Evolutionary conservation across 495 filamentous ascomycete species (phyloP).

Genomic region (Xanthoparmelia taractica): DNA sequence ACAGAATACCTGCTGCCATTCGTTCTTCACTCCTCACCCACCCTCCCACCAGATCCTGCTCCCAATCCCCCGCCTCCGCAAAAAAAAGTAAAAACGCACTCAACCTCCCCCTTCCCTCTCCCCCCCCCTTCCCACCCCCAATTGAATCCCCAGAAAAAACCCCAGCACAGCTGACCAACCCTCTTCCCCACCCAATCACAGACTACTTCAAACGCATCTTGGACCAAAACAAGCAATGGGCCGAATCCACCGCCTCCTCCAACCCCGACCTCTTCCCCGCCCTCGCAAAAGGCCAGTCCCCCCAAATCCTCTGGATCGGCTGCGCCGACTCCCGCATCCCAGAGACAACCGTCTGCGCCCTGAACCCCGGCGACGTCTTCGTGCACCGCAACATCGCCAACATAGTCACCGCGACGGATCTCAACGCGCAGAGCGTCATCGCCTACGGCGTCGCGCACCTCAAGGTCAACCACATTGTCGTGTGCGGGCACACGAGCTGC

Average conservation of each 20-base stretch:
- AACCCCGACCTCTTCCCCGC: constrained; percentile 67
- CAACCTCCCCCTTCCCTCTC: background rate
- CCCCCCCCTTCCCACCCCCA: background rate
- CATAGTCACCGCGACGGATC: constrained; percentile 67
- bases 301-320: constrained; percentile 82
- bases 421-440: constrained; percentile 70
- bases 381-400: constrained; percentile 95
- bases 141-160: too few relatives aligned
- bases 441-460: constrained; percentile 71
- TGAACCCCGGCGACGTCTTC: constrained; percentile 84
- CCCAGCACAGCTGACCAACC: background rate
- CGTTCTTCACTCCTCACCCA: constrained; percentile 7
- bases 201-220: constrained; percentile 49
- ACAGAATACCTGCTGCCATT: constrained; percentile 9
- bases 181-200: constrained; percentile 23
- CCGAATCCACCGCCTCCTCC: constrained; percentile 52
- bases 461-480: constrained; percentile 72
- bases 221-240: constrained; percentile 65
- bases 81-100: constrained; percentile 1
- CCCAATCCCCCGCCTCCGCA: background rate
- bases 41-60: constrained; percentile 7
- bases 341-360: constrained; percentile 73
- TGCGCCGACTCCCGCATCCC: constrained; percentile 87
- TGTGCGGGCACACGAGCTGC: constrained; percentile 78
- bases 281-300: constrained; percentile 60